phyloP scores from a whole-genome alignment of 371 early-diverging fungal species.

The Mucor plumbeus region DNA sequence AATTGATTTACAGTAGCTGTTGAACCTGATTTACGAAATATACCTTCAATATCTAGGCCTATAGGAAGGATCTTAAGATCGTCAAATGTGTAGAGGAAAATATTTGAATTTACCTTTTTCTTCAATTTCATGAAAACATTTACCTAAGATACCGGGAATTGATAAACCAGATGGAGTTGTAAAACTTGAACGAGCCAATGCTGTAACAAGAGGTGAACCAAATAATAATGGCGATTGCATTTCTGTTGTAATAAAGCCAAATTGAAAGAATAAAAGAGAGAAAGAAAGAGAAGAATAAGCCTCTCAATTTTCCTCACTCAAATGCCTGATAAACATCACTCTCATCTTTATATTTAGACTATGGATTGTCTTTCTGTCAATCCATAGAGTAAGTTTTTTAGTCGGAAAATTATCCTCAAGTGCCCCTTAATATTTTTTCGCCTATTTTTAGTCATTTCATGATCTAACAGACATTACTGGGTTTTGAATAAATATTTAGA shows the following conservation, averaged over 20 bases:
- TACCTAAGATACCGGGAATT: constrained; percentile 22
- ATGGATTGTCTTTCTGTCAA: background rate
- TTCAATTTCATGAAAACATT: constrained; percentile 25
- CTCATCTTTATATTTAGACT: background rate
- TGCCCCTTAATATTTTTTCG: background rate
- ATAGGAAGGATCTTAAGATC: background rate
- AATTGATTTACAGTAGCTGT: constrained; percentile 32
- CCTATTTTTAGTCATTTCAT: background rate
- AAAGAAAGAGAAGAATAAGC: constrained; percentile 2
- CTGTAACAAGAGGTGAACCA: constrained; percentile 24
- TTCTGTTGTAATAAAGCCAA: background rate
- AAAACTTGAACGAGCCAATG: constrained; percentile 25
- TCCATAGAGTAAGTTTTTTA: background rate
- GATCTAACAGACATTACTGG: background rate
- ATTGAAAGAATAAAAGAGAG: background rate
- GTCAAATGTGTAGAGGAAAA: background rate
- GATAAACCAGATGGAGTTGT: constrained; percentile 22
- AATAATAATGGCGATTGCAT: constrained; percentile 19
- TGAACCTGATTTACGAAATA: constrained; percentile 43
- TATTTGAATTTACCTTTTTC: constrained; percentile 16
- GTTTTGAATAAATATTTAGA: no score
- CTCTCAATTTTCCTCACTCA: background rate
- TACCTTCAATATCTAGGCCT: constrained; percentile 36
- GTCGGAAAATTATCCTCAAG: background rate
- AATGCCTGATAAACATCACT: background rate